Percentiles rank a stretch among this genome's conserved stretches.
These are phyloP conservation scores for Acer saccharum DNA, from an alignment of 345 rosid genomes.

Conservation along the genomic window DNA sequence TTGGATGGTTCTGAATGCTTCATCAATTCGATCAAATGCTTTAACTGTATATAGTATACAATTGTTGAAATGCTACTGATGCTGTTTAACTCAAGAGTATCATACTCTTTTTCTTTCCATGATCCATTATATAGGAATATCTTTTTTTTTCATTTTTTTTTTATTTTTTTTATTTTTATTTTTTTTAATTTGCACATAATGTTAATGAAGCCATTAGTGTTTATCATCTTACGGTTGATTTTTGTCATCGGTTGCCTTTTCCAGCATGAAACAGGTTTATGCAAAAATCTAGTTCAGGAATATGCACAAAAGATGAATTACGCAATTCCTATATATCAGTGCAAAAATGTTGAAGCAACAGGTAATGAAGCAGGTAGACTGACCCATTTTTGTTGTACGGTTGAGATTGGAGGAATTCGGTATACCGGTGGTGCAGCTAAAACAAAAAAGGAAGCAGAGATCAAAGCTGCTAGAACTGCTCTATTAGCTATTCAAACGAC, in stretches of 20 bases:
- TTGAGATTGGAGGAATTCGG: constrained; percentile 82
- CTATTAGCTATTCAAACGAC: constrained; percentile 67
- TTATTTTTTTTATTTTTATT: no score
- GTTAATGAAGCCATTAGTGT: not conserved
- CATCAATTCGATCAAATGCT: not conserved
- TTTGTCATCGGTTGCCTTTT: constrained; percentile 18
- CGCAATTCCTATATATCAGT: constrained; percentile 74
- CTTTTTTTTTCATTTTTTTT: no score
- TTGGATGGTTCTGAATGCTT: not conserved
- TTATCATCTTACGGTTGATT: not conserved
- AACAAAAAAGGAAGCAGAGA: constrained; percentile 89
- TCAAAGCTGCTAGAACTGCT: constrained; percentile 94
- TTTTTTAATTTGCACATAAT: not conserved
- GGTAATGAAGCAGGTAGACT: constrained; percentile 30
- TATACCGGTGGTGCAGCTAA: constrained; percentile 76
- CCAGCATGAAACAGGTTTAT: constrained; percentile 88
- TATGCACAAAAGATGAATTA: constrained; percentile 95
- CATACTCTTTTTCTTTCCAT: not conserved
- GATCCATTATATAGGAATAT: not conserved
- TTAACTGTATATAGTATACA: not conserved
- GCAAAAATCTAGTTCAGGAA: constrained; percentile 95
- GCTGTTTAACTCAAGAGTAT: not conserved
- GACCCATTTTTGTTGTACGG: constrained; percentile 54
- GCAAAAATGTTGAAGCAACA: constrained; percentile 48
- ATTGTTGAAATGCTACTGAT: not conserved